These are phyloP conservation scores for Mrakia hoshinonis DNA, from an alignment of 768 basidiomycete species.

Conservation along the genomic window DNA sequence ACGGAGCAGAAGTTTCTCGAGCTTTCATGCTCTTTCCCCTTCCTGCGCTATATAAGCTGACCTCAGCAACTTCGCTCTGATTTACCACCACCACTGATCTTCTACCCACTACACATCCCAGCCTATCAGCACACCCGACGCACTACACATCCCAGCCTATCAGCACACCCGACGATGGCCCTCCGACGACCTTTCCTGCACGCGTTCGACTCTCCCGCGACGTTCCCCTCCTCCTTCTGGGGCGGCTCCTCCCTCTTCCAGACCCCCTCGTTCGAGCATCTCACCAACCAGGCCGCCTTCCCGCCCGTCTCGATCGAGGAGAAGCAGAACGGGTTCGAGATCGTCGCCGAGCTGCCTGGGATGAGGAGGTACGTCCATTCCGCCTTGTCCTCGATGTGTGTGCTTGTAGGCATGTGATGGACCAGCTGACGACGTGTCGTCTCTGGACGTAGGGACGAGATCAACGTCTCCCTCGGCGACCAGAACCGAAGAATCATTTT, in stretches of 20 bases:
- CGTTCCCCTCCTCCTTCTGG: too few relatives aligned
- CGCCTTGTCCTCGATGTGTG: background rate
- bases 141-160: too few relatives aligned
- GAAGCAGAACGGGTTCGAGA: conserved; percentile 11
- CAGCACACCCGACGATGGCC: too few relatives aligned
- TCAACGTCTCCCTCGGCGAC: conserved; percentile 17
- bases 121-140: too few relatives aligned
- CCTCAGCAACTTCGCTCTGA: too few relatives aligned
- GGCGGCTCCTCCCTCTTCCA: background rate
- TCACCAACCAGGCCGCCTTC: background rate
- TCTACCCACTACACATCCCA: too few relatives aligned
- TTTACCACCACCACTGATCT: too few relatives aligned
- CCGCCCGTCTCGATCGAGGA: conserved; percentile 22
- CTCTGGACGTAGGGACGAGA: background rate
- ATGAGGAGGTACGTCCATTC: background rate
- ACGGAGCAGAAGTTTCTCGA: too few relatives aligned
- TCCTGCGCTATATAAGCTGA: too few relatives aligned
- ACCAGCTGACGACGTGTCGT: background rate
- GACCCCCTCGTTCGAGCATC: background rate
- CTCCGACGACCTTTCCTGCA: too few relatives aligned
- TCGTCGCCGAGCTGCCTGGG: conserved; percentile 8
- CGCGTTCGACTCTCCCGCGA: too few relatives aligned
- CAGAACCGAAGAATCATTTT: conserved; percentile 20
- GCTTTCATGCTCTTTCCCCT: too few relatives aligned
- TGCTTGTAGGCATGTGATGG: background rate